Evolutionary conservation across 1,284 basidiomycete species (phyloP).

Genomic region (Sanguinoderma infundibulare): DNA sequence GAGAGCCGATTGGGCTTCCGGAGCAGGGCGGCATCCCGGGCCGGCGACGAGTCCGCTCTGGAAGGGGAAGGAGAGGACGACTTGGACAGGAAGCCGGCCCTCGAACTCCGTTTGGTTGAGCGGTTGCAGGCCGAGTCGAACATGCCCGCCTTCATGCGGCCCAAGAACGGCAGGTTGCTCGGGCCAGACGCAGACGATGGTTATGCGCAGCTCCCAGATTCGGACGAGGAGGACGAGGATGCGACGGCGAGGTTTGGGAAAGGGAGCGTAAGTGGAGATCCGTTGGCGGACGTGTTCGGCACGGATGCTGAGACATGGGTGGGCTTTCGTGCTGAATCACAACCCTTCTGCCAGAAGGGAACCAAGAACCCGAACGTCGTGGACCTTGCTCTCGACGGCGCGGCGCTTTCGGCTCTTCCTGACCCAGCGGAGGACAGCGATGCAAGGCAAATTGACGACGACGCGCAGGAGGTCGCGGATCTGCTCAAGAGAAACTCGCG

Average conservation of each 20-base stretch:
- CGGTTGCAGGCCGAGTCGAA: slow-evolving; percentile 47
- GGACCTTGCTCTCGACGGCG: slow-evolving; percentile 56
- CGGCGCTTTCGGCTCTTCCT: slow-evolving; percentile 46
- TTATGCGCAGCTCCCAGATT: slow-evolving; percentile 20
- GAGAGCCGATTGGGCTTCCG: slow-evolving; percentile 44
- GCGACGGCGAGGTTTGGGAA: slow-evolving; percentile 27
- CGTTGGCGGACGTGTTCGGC: slow-evolving; percentile 55
- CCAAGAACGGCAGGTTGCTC: slow-evolving; percentile 26
- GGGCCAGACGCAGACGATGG: slow-evolving; percentile 28
- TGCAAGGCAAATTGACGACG: slow-evolving; percentile 21
- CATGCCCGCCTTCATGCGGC: slow-evolving; percentile 34
- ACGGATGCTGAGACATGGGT: slow-evolving; percentile 66
- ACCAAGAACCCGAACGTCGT: slow-evolving; percentile 50
- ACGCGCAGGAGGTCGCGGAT: slow-evolving; percentile 33
- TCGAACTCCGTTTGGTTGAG: slow-evolving; percentile 55
- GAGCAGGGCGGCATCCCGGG: slow-evolving; percentile 29
- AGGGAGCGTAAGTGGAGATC: slow-evolving; percentile 36
- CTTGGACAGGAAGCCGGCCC: slow-evolving; percentile 40
- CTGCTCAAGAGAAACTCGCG: slow-evolving; percentile 36
- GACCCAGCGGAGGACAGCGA: slow-evolving; percentile 37
- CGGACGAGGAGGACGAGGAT: slow-evolving; percentile 30
- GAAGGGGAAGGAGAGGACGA: slow-evolving; percentile 25
- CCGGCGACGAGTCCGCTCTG: slow-evolving; percentile 20
- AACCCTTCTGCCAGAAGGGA: slow-evolving; percentile 23
- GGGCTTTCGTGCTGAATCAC: slow-evolving; percentile 46